These are phyloP conservation scores for Penicillium sp. DNA, from an alignment of 2,329 filamentous ascomycete genomes.

Conservation along the genomic window DNA sequence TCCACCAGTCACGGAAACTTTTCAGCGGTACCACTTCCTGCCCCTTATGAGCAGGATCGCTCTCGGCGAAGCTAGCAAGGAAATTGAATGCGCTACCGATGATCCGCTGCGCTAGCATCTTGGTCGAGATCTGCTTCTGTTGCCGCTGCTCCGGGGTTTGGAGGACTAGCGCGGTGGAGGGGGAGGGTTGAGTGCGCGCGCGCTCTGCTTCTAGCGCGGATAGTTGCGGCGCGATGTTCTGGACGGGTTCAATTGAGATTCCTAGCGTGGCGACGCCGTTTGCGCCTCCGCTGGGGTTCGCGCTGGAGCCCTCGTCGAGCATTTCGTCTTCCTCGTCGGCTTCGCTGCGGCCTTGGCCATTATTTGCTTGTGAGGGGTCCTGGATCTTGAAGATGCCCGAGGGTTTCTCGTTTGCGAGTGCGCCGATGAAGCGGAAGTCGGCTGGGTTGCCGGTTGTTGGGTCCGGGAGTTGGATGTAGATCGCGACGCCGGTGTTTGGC, in stretches of 20 bases:
- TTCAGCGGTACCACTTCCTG: conserved; percentile 90
- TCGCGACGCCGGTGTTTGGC: conserved; percentile 75
- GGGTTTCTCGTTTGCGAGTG: conserved; percentile 85
- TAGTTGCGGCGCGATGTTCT: conserved; percentile 70
- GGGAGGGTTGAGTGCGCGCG: conserved; percentile 15
- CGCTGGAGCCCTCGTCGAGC: conserved; percentile 50
- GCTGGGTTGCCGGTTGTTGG: conserved; percentile 36
- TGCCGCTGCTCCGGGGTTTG: conserved; percentile 29
- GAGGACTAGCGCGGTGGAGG: conserved; percentile 35
- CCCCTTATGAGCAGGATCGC: conserved; percentile 55
- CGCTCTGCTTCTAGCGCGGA: conserved; percentile 53
- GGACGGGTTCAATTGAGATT: conserved; percentile 76
- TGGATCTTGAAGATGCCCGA: conserved; percentile 85
- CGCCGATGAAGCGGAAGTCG: conserved; percentile 83
- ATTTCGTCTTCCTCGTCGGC: conserved; percentile 45
- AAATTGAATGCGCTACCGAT: conserved; percentile 99
- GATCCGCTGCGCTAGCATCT: conserved; percentile 84
- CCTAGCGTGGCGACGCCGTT: conserved; percentile 69
- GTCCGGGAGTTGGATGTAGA: conserved; percentile 77
- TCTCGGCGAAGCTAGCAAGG: conserved; percentile 78
- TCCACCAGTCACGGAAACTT: conserved; percentile 97
- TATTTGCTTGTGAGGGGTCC: conserved; percentile 10
- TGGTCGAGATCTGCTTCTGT: conserved; percentile 61
- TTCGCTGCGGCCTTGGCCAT: conserved; percentile 29
- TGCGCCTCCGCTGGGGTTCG: conserved; percentile 18